Evolutionary conservation across 129 eudicot genomes (phyloP).

Genomic region (Lonicera japonica): DNA sequence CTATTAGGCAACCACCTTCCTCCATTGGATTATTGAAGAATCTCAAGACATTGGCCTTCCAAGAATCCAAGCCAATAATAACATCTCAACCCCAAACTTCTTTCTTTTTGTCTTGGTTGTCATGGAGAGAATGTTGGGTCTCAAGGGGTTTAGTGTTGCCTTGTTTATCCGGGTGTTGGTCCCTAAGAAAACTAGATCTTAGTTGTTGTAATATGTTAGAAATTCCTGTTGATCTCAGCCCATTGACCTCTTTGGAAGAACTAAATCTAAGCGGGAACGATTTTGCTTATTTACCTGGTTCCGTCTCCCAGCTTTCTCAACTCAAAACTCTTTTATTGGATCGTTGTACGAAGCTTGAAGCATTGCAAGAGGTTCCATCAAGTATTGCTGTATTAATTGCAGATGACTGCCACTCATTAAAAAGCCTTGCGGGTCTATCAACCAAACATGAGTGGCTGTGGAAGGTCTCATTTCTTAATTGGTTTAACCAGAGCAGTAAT

Average conservation of each 20-base stretch:
- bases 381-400: constrained; percentile 10
- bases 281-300: constrained; percentile 23
- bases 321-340: constrained; percentile 36
- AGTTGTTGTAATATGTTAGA: constrained; percentile 26
- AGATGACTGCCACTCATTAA: not conserved
- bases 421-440: not conserved
- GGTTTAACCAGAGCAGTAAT: not conserved
- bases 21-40: not conserved
- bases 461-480: not conserved
- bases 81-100: constrained; percentile 13
- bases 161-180: constrained; percentile 22
- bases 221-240: constrained; percentile 6
- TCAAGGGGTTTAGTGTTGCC: constrained; percentile 20
- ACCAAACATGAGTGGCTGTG: not conserved
- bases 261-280: constrained; percentile 32
- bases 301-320: constrained; percentile 13
- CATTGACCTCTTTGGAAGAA: constrained; percentile 26
- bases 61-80: constrained; percentile 1
- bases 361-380: constrained; percentile 37
- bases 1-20: constrained; percentile 7
- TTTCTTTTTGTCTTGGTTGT: constrained; percentile 4
- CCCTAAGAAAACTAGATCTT: constrained; percentile 19
- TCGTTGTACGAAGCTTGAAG: constrained; percentile 35
- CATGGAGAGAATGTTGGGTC: not conserved
- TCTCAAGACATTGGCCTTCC: constrained; percentile 5